phyloP scores from a whole-genome alignment of 2,329 filamentous ascomycete genomes.

The Juglanconis sp. region DNA sequence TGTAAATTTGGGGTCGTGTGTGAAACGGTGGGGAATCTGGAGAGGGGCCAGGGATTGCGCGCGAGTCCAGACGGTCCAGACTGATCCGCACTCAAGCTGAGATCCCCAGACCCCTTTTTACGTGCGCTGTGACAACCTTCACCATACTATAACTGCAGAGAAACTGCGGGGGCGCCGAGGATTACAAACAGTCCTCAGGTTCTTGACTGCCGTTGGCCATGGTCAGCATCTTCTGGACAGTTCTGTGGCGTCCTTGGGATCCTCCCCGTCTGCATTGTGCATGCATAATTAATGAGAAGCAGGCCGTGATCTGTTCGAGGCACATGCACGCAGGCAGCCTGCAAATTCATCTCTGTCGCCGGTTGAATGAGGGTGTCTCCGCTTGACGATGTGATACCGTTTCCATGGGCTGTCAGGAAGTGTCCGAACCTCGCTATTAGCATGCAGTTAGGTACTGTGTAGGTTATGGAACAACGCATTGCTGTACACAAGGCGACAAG shows the following conservation, averaged over 20 bases:
- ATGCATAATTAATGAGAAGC: no score
- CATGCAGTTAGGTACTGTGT: neutral
- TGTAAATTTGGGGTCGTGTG: neutral
- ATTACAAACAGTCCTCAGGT: no score
- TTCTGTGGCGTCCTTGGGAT: no score
- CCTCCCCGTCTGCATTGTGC: no score
- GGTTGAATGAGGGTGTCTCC: no score
- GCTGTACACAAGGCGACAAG: neutral
- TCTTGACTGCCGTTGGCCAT: no score
- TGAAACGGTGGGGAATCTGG: conserved; percentile 18
- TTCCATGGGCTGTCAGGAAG: neutral
- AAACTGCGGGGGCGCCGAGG: no score
- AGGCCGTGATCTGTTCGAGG: no score
- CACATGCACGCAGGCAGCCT: no score
- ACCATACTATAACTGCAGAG: neutral
- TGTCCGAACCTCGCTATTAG: neutral
- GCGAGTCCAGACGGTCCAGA: conserved; percentile 11
- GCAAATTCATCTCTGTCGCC: no score
- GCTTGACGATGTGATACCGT: neutral
- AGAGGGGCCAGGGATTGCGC: conserved; percentile 1
- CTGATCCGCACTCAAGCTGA: conserved; percentile 13
- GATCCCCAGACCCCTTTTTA: conserved; percentile 12
- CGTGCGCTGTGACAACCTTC: neutral
- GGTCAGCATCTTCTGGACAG: no score
- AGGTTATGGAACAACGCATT: neutral